phyloP scores from a whole-genome alignment of 208 protist species.

The Balamuthia mandrillaris region DNA sequence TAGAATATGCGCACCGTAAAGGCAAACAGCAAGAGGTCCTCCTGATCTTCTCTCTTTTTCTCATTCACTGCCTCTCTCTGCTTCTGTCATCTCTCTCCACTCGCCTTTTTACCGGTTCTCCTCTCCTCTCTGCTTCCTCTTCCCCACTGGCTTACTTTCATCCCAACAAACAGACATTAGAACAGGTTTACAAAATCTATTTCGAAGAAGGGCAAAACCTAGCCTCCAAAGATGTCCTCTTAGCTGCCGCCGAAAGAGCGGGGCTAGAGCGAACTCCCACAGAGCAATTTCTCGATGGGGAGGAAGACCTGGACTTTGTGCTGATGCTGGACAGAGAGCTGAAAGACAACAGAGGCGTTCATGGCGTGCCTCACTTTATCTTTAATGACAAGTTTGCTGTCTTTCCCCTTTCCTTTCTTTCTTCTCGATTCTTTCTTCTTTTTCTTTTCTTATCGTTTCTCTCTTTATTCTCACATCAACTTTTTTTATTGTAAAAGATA shows the following conservation, averaged over 20 bases:
- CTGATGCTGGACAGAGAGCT: background rate
- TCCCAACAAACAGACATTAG: background rate
- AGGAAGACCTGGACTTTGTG: background rate
- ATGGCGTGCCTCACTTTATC: slow-evolving; percentile 4
- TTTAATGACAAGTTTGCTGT: slow-evolving; percentile 28
- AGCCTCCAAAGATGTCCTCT: background rate
- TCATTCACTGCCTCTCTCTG: too few species aligned
- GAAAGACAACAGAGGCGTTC: background rate
- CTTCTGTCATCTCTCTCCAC: too few species aligned
- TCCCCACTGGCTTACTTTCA: background rate
- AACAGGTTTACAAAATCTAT: background rate
- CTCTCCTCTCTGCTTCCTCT: too few species aligned
- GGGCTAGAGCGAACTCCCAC: too few species aligned
- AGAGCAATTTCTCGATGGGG: background rate
- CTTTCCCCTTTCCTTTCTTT: too few species aligned
- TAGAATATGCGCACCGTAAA: background rate
- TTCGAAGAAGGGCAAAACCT: slow-evolving; percentile 6
- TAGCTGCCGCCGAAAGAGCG: background rate
- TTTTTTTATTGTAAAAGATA: too few species aligned
- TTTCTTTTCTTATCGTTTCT: too few species aligned
- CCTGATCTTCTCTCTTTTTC: background rate
- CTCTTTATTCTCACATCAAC: background rate
- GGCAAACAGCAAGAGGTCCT: slow-evolving; percentile 7
- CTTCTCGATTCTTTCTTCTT: too few species aligned
- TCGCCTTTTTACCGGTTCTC: too few species aligned